Evolutionary conservation across 2,329 filamentous ascomycete genomes (phyloP).

Genomic region (Clonostachys rhizophaga): DNA sequence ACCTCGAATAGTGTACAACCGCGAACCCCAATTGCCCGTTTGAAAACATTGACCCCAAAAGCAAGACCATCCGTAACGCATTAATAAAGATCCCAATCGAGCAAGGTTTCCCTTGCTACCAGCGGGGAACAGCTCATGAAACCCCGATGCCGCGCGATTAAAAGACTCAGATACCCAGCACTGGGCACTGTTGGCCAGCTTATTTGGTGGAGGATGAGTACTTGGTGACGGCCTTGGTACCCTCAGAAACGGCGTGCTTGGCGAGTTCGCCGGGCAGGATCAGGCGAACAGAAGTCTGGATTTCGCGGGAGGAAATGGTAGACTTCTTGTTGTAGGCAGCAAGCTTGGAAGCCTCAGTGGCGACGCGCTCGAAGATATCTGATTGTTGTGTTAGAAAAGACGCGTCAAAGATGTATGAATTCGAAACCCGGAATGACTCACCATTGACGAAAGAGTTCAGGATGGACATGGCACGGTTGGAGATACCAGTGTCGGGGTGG

Average conservation of each 20-base stretch:
- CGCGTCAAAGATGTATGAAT: neutral
- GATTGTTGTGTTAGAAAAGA: neutral
- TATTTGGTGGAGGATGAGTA: slow-evolving; percentile 99
- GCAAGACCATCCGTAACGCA: slow-evolving; percentile 71
- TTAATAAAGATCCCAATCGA: slow-evolving; percentile 54
- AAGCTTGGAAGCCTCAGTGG: slow-evolving; percentile 97
- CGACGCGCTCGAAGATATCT: slow-evolving; percentile 99
- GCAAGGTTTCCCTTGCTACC: neutral
- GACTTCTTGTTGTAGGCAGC: slow-evolving; percentile 99
- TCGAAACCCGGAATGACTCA: slow-evolving; percentile 36
- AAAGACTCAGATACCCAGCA: slow-evolving; percentile 44
- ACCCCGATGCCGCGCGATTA: slow-evolving; percentile 52
- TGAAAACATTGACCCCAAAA: slow-evolving; percentile 65
- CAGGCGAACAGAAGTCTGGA: slow-evolving; percentile 96
- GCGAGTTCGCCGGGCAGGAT: slow-evolving; percentile 98
- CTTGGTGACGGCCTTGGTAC: slow-evolving; percentile 99
- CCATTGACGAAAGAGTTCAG: slow-evolving; percentile 99
- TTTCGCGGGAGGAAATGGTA: slow-evolving; percentile 98
- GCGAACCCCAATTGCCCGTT: slow-evolving; percentile 65
- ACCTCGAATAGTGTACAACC: slow-evolving; percentile 69
- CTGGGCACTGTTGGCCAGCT: slow-evolving; percentile 30
- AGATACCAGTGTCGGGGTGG: slow-evolving; percentile 99
- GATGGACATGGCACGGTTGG: slow-evolving; percentile 99
- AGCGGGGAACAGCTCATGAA: slow-evolving; percentile 45
- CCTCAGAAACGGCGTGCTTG: slow-evolving; percentile 99